Evolutionary conservation across 2,329 filamentous ascomycete species (phyloP), one percentile per base, ranked within the genome.

Genomic region (Fusarium sp.): DNA sequence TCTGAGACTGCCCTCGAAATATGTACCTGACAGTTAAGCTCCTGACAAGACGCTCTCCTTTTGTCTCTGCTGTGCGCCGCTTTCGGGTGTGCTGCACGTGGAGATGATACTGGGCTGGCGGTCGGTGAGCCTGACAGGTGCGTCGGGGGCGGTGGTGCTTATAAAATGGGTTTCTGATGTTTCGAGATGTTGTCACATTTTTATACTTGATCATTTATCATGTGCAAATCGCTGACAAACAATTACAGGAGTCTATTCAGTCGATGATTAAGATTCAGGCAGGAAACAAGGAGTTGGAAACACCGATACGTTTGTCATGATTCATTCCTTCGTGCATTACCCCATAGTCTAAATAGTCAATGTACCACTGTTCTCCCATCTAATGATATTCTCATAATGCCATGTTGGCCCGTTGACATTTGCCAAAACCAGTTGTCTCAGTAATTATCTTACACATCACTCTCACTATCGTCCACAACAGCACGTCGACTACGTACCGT

Each of bases 91-190:
- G 78, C 73, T 77, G 79, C 75, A 74, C 80, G 77, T 73, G 63
- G 69, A 56, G 56, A 57, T 42, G 47, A 56, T 62, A 56, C 26
- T 58, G 72, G 58, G 65, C 57, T 57, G 73, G 62, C 56, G 50
- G 66, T 64, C 47, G 57, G 66, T 66, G 66, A 69, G 63, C 69
- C 69, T 74, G 75, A 64, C 71, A 73, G 70, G 69, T 68, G 69
- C 59, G 77, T 75, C 74, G 77, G 72, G 74, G 75, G 79, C 69
- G 70, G 80, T 82, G 71, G 77, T 82, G 80, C 80, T 82, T 82
- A 79, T 80, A 82, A 76, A 71, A 66, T 75, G 78, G 80, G 80
- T 81, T 81, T 81, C 80, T 82, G 80, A 82, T 66, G 69, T 71
- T 72, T 73, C 66, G 75, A 78, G 73, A 75, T 74, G 47, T 58